phyloP scores from a whole-genome alignment of 805 yeast genomes.

The Teunomyces stri region DNA sequence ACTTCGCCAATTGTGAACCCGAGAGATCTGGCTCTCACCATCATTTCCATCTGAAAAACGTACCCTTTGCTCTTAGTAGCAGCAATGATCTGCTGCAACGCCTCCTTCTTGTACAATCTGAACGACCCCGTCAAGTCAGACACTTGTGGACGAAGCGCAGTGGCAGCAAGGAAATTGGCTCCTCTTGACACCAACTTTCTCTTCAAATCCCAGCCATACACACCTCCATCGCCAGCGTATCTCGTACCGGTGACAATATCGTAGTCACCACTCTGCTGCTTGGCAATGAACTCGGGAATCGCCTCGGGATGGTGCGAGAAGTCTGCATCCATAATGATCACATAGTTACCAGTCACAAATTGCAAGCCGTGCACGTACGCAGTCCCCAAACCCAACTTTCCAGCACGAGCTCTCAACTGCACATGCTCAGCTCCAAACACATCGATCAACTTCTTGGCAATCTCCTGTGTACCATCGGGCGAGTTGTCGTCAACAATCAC shows the following conservation, averaged over 20 bases:
- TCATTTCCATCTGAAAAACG: constrained; percentile 87
- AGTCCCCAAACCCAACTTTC: constrained; percentile 76
- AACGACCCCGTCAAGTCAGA: constrained; percentile 76
- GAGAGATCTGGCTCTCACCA: constrained; percentile 75
- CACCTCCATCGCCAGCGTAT: constrained; percentile 80
- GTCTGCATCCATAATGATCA: constrained; percentile 82
- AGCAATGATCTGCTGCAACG: constrained; percentile 60
- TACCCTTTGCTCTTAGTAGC: constrained; percentile 75
- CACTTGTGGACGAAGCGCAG: constrained; percentile 67
- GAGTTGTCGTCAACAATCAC: constrained; percentile 76
- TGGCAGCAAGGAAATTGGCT: constrained; percentile 74
- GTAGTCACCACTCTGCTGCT: constrained; percentile 51
- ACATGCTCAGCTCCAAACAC: constrained; percentile 61
- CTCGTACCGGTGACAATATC: constrained; percentile 63
- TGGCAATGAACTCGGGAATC: constrained; percentile 69
- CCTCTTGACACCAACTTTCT: constrained; percentile 76
- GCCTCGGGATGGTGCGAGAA: constrained; percentile 81
- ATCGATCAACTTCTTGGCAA: constrained; percentile 58
- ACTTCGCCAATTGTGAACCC: constrained; percentile 76
- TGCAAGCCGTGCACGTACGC: constrained; percentile 78
- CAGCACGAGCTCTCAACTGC: constrained; percentile 67
- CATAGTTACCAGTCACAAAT: constrained; percentile 69
- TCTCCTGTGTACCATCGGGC: constrained; percentile 79
- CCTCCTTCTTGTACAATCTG: constrained; percentile 71
- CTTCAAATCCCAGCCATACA: constrained; percentile 81